A percentile compares a stretch with the other conserved stretches of the same genome.
phyloP scores from a whole-genome alignment of 805 yeast genomes.

The Candida pseudoglaebosa region DNA sequence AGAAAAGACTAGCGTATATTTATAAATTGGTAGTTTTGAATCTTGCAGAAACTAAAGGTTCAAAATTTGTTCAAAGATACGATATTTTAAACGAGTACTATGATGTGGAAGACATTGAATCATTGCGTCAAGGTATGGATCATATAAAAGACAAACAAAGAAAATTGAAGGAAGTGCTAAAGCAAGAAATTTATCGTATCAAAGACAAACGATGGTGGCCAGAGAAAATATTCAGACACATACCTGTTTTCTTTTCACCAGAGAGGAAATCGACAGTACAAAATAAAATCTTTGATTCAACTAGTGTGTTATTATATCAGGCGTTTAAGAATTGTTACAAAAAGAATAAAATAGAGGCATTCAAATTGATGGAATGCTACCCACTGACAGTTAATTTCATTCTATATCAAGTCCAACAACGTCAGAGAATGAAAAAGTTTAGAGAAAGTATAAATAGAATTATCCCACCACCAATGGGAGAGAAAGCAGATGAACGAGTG shows the following conservation, averaged over 20 bases:
- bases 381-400: conserved; percentile 32
- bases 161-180: conserved; percentile 9
- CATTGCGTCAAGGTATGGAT: conserved; percentile 11
- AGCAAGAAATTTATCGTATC: conserved; percentile 7
- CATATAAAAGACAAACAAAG: conserved; percentile 10
- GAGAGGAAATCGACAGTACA: conserved; percentile 20
- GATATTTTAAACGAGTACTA: conserved; percentile 24
- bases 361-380: conserved; percentile 27
- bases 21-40: conserved; percentile 25
- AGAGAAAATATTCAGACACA: conserved; percentile 15
- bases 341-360: conserved; percentile 18
- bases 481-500: conserved; percentile 19
- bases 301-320: conserved; percentile 12
- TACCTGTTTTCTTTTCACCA: conserved; percentile 29
- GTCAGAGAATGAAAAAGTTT: conserved; percentile 19
- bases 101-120: conserved; percentile 14
- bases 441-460: conserved; percentile 19
- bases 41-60: conserved; percentile 13
- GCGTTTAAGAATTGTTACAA: conserved; percentile 15
- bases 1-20: conserved; percentile 20
- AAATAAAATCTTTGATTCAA: conserved; percentile 18
- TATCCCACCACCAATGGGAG: conserved; percentile 17
- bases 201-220: conserved; percentile 8
- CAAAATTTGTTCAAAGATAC: conserved; percentile 13
- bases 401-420: conserved; percentile 13